Percentiles rank a stretch among this genome's conserved stretches.
Conservation (phyloP, 2,329 filamentous ascomycete genomes). For the Beauveria medogensis region DNA sequence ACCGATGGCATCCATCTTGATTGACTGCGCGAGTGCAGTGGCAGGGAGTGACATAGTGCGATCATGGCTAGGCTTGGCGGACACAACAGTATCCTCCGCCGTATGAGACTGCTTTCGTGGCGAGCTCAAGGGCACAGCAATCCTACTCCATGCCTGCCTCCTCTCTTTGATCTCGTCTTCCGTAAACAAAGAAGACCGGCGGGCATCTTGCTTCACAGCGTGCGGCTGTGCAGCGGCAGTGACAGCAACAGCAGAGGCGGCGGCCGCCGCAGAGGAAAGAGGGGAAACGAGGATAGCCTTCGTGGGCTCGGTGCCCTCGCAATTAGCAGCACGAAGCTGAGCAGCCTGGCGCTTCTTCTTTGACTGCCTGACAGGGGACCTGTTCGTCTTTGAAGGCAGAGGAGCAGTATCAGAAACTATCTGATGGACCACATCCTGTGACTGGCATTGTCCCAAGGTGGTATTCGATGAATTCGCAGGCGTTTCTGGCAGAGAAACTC, state of each 20-base stretch:
- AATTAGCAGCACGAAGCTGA: not conserved
- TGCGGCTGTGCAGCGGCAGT: not conserved
- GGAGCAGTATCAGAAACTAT: not conserved
- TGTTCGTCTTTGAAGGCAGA: not conserved
- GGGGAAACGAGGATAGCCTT: not conserved
- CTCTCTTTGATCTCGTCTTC: conserved; percentile 24
- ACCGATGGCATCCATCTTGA: not conserved
- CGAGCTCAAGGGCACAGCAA: conserved; percentile 25
- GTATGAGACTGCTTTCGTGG: conserved; percentile 10
- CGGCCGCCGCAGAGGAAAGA: not conserved
- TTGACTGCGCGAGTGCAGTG: not conserved
- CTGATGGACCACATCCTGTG: not conserved
- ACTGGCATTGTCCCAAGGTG: not conserved
- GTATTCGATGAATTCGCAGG: not conserved
- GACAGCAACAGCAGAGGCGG: not conserved
- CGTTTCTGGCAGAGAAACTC: conserved; percentile 1
- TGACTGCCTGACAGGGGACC: not conserved
- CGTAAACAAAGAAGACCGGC: conserved; percentile 19
- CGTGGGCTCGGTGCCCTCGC: not conserved
- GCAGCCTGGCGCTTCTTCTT: not conserved
- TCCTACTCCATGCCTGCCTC: conserved; percentile 25
- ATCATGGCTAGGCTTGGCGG: conserved; percentile 1
- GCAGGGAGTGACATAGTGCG: conserved; percentile 1
- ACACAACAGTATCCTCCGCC: not conserved
- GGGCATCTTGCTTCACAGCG: not conserved